Evolutionary conservation across 495 filamentous ascomycete species (phyloP).

Genomic region (Xylaria flabelliformis): DNA sequence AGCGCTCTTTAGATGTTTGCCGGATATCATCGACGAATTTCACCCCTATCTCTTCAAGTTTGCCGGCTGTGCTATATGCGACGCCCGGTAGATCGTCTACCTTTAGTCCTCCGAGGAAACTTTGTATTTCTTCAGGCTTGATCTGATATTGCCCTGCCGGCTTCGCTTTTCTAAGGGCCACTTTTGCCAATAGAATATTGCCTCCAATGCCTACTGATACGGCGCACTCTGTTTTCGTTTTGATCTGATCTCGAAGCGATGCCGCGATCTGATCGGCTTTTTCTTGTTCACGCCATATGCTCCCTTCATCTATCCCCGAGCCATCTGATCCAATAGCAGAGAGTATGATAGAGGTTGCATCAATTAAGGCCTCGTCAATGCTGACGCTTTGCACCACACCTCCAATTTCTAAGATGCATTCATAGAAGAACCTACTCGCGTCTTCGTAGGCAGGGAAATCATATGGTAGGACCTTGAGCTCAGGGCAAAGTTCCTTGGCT

Average conservation of each 20-base stretch:
- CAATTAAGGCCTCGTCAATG: conserved; percentile 90
- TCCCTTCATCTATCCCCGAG: conserved; percentile 70
- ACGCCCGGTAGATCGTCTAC: conserved; percentile 88
- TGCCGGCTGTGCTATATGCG: conserved; percentile 81
- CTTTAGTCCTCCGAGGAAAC: conserved; percentile 74
- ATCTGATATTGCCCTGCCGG: conserved; percentile 87
- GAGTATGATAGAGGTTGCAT: conserved; percentile 72
- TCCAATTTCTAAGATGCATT: conserved; percentile 76
- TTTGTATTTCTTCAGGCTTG: conserved; percentile 75
- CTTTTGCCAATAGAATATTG: conserved; percentile 88
- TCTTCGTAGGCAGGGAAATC: conserved; percentile 95
- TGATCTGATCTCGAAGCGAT: conserved; percentile 69
- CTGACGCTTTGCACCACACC: conserved; percentile 94
- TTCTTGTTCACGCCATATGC: conserved; percentile 79
- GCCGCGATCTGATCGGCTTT: conserved; percentile 78
- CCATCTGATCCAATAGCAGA: conserved; percentile 72
- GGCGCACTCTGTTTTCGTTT: conserved; percentile 76
- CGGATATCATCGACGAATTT: conserved; percentile 83
- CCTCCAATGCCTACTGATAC: conserved; percentile 95
- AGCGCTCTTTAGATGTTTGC: conserved; percentile 72
- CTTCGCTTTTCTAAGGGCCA: conserved; percentile 90
- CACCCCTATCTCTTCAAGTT: conserved; percentile 84
- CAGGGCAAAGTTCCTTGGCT: conserved; percentile 81
- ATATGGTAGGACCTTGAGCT: conserved; percentile 85
- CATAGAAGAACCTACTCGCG: conserved; percentile 86